These are phyloP conservation scores for Annona squamosa DNA, from an alignment of 164 flowering plant genomes.

Conservation along the genomic window DNA sequence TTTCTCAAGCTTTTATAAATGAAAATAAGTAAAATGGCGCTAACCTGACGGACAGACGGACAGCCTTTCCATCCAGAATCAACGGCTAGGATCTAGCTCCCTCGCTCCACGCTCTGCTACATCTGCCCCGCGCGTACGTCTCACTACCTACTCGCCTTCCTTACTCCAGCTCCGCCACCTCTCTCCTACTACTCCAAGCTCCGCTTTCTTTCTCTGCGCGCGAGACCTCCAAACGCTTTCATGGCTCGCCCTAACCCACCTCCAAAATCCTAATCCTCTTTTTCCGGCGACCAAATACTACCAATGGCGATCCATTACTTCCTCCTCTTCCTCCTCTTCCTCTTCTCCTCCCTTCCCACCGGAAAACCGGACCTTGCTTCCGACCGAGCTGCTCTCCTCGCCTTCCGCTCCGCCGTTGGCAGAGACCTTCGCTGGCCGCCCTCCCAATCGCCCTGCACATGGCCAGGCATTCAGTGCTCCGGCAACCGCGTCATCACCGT, in stretches of 20 bases:
- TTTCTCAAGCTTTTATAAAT: background rate
- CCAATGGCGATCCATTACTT: constrained; percentile 13
- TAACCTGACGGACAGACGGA: too few relatives aligned
- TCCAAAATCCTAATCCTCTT: background rate
- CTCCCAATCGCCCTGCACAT: constrained; percentile 35
- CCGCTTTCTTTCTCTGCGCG: constrained; percentile 21
- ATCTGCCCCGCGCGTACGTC: background rate
- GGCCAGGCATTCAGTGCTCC: constrained; percentile 61
- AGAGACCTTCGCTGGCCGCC: constrained; percentile 51
- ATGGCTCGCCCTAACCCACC: constrained; percentile 29
- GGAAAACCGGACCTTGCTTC: constrained; percentile 40
- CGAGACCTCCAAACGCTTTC: constrained; percentile 38
- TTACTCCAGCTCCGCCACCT: background rate
- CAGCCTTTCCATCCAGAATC: background rate
- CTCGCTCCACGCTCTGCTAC: background rate
- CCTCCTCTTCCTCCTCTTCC: constrained; percentile 8
- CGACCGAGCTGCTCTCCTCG: constrained; percentile 52
- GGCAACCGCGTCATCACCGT: constrained; percentile 40
- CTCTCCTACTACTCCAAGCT: background rate
- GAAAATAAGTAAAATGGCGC: too few relatives aligned
- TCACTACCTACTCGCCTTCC: background rate
- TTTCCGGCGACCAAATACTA: background rate
- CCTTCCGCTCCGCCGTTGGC: constrained; percentile 55
- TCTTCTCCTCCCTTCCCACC: constrained; percentile 5
- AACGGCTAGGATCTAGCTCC: background rate